Percentiles rank a stretch among this genome's conserved stretches.
phyloP scores from a whole-genome alignment of 441 rosid species.

The Bocquillonia castaneifolia region DNA sequence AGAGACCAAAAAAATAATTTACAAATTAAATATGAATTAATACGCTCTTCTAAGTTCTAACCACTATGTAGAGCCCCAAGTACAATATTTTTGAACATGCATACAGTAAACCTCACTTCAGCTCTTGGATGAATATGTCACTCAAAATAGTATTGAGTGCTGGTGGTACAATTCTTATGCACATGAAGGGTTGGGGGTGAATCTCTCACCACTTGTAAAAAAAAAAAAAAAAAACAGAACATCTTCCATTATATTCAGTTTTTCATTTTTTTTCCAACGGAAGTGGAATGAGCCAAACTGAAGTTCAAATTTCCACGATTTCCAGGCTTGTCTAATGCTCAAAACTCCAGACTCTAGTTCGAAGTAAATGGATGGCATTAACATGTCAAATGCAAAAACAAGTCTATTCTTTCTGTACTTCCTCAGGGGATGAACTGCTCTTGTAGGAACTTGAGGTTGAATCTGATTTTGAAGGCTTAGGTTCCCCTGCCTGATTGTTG shows the following conservation, averaged over 20 bases:
- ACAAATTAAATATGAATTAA: neutral
- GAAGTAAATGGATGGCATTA: neutral
- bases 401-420: constrained; percentile 43
- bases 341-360: constrained; percentile 1
- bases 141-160: neutral
- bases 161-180: neutral
- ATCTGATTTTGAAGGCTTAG: constrained; percentile 28
- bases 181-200: neutral
- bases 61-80: neutral
- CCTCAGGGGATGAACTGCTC: constrained; percentile 48
- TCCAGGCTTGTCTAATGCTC: neutral
- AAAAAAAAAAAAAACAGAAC: neutral
- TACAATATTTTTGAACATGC: neutral
- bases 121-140: neutral
- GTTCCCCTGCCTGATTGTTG: constrained; percentile 24
- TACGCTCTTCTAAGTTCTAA: too few species aligned
- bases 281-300: constrained; percentile 1
- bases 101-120: neutral
- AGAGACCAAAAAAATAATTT: neutral
- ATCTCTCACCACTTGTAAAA: neutral
- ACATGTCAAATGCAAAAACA: neutral
- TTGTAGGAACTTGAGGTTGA: constrained; percentile 29
- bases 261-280: constrained; percentile 13
- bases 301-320: neutral
- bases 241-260: constrained; percentile 13